These are phyloP conservation scores for Ceratocystiopsis minuta DNA, from an alignment of 2,329 filamentous ascomycete species.

Conservation along the genomic window DNA sequence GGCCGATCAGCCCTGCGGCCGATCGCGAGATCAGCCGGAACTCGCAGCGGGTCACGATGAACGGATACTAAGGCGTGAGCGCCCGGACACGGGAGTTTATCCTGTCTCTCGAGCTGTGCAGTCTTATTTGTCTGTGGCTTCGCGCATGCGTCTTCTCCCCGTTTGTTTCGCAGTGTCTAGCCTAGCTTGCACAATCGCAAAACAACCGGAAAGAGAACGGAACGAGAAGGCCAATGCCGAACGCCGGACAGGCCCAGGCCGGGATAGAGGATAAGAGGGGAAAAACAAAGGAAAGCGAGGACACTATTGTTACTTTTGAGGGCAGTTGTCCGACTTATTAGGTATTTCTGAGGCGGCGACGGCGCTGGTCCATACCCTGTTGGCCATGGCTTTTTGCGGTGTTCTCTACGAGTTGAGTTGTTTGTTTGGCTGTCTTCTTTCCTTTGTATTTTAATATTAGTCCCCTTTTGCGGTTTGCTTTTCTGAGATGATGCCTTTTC, in stretches of 20 bases:
- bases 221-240: too few relatives aligned
- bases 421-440: too few relatives aligned
- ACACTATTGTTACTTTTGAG: not conserved
- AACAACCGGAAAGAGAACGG: too few relatives aligned
- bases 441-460: too few relatives aligned
- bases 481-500: too few relatives aligned
- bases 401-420: not conserved
- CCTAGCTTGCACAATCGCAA: too few relatives aligned
- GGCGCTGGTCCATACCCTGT: not conserved
- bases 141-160: not conserved
- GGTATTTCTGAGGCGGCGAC: not conserved
- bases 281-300: not conserved
- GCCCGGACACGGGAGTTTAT: too few relatives aligned
- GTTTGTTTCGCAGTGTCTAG: not conserved
- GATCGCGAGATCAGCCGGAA: constrained; percentile 92
- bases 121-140: not conserved
- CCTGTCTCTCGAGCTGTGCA: constrained; percentile 4
- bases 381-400: not conserved
- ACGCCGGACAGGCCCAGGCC: too few relatives aligned
- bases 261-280: too few relatives aligned
- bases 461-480: too few relatives aligned
- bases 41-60: constrained; percentile 97
- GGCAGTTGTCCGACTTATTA: not conserved
- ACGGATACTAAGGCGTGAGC: constrained; percentile 58
- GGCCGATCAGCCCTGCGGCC: constrained; percentile 87